Evolutionary conservation across 306 rosid species (phyloP), one percentile per base, ranked within the genome.

Genomic region (Delonix regia): DNA sequence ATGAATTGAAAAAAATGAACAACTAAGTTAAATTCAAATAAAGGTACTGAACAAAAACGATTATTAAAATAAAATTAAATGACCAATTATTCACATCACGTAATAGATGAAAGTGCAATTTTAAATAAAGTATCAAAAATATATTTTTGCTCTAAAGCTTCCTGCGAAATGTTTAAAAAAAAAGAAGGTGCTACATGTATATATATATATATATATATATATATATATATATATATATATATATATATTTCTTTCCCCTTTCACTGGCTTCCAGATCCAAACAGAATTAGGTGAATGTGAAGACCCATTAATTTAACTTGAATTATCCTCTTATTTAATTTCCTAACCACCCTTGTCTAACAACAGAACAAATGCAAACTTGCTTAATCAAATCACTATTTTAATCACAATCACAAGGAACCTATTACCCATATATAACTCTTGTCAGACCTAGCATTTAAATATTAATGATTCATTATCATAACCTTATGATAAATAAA

Each of bases 281-380:
- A 68, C 30, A 21, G 7, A 25, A 22, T 24, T 68, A 68, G 73
- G 73, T 68, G 73, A 44, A 8, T 44, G 44, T 44, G 22, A 68
- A 12, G 24, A 42, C 39, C 73, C 19, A 7, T 22, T 68, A 44
- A 45, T 25, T 68, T 68, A 18, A 24, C 24, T 24, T 0, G 4
- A 27, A 10, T 4, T 42, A 44, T 42, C 22, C 22, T 15, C 2
- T 3, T 25, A 68, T 44, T 68, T 42, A 68, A 24, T 25, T 22
- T 67, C 72, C 22, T 56, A 68, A 21, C 71, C 71, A 39, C 71
- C 71, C 33, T 10, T 25, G 11, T 22, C 33, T 5, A 19, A 66
- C 18, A 21, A 39, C n/a, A 18, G 22, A 65, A 39, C 30, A 38
- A 19, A 66, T 19, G 13, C n/a, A 4, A 27, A 5, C 51, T 65